Base-by-base conservation (phyloP, 108 stramenopile genomes). In the Schizochytrium sp. region DNA sequence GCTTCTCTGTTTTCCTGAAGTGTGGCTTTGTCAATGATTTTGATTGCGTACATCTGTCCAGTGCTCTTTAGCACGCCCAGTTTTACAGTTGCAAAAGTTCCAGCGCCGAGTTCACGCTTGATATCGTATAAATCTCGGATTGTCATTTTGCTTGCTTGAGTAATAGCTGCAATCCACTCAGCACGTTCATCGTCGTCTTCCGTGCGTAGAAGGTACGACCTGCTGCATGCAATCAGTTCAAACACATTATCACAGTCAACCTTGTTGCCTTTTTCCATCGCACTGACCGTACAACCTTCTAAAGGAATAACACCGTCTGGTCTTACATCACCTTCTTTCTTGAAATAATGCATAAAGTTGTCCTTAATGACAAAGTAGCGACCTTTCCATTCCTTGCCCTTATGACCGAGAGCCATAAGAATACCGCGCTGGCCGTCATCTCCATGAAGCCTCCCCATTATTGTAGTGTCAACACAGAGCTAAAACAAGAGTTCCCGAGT, bases 311-410 rank as follows among this genome's bases (percentile, higher is more conserved):
- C 76, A 40, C 76, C 76, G 53, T 83, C 76, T n/a, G 76, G 76
- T 53, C 76, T 83, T 8, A 17, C 15, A 28, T 83, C 76, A 28
- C 76, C 76, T 50, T 83, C 3, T 40, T 83, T 83, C 40, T 83
- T 83, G 76, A 83, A 83, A 83, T 83, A 83, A 53, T 83, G 76
- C 76, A 83, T 83, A 2, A 83, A 83, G 53, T 83, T 83, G 76
- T 83, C 76, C 2, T 83, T 83, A 3, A 83, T 83, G 17, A 40
- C 45, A 42, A 83, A 83, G 53, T 19, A 83, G 17, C 76, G 76
- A 13, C 47, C 76, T 53, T 83, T 83, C 76, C 76, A 83, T 40
- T 83, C 76, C 47, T 83, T 83, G 76, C 76, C 76, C 40, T 83
- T 83, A 53, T 83, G 76, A 38, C 76, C 76, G 0, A 83, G 76